phyloP scores from a whole-genome alignment of 345 rosid genomes.

The Erodium maritimum region DNA sequence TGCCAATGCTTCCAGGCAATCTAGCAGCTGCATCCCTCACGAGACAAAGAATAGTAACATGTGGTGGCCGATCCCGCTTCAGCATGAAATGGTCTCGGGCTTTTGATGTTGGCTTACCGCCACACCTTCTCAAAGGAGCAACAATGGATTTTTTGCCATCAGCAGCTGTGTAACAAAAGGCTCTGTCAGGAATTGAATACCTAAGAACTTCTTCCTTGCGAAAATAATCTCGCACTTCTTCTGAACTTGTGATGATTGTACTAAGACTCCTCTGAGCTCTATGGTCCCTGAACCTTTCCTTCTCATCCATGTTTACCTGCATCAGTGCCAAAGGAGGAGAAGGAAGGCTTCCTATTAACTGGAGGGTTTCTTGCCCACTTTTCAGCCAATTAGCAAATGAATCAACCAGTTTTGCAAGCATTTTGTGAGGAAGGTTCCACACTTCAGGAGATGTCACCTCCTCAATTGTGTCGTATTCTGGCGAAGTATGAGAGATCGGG shows the following conservation, averaged over 20 bases:
- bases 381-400: conserved; percentile 97
- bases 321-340: conserved; percentile 73
- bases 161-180: conserved; percentile 91
- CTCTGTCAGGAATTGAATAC: conserved; percentile 97
- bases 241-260: conserved; percentile 71
- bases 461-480: conserved; percentile 57
- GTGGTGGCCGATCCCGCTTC: conserved; percentile 99
- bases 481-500: conserved; percentile 37
- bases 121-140: conserved; percentile 97
- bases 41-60: conserved; percentile 94
- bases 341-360: conserved; percentile 90
- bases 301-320: conserved; percentile 84
- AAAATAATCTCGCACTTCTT: conserved; percentile 83
- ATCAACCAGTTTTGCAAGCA: conserved; percentile 94
- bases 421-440: conserved; percentile 89
- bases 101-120: conserved; percentile 99
- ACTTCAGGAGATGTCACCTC: conserved; percentile 94
- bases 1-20: conserved; percentile 96
- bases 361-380: conserved; percentile 89
- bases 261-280: conserved; percentile 97
- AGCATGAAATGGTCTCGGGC: conserved; percentile 99
- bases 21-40: conserved; percentile 98
- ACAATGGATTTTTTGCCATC: conserved; percentile 95
- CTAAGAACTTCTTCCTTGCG: conserved; percentile 84
- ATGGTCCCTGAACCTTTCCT: conserved; percentile 92